Percentiles rank a stretch among this genome's conserved stretches.
These are phyloP conservation scores for Aeminium ludgeri DNA, from an alignment of 495 filamentous ascomycete genomes.

Conservation along the genomic window DNA sequence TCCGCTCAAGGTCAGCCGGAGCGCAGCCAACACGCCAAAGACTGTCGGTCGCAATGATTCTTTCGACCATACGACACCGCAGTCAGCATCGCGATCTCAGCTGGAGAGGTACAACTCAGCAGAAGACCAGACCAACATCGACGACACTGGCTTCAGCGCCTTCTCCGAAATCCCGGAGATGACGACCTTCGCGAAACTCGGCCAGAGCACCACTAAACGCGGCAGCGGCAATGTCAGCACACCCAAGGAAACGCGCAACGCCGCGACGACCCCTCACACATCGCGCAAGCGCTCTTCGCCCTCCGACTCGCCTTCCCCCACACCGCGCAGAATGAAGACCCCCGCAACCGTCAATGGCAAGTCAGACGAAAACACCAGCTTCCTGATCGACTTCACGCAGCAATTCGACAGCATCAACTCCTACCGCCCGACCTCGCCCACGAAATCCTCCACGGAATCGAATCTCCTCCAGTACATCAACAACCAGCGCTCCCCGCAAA, in stretches of 20 bases:
- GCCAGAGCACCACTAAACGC: constrained; percentile 38
- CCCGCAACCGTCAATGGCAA: constrained; percentile 19
- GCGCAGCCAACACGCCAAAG: constrained; percentile 6
- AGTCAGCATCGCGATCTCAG: neutral
- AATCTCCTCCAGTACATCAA: constrained; percentile 30
- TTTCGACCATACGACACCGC: neutral
- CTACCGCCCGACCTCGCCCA: constrained; percentile 25
- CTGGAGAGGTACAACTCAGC: neutral
- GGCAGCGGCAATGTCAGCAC: constrained; percentile 1
- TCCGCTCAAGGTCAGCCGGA: constrained; percentile 4
- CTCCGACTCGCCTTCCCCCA: constrained; percentile 39
- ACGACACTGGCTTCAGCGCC: constrained; percentile 70
- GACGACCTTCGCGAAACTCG: constrained; percentile 64
- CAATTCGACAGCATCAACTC: constrained; percentile 40
- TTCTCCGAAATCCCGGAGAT: constrained; percentile 82
- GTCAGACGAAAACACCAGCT: constrained; percentile 45
- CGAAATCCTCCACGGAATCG: constrained; percentile 27
- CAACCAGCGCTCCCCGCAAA: constrained; percentile 27
- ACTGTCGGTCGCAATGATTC: constrained; percentile 7
- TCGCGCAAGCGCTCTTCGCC: constrained; percentile 22
- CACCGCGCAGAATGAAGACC: constrained; percentile 34
- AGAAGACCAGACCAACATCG: constrained; percentile 26
- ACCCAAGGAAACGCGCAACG: constrained; percentile 18
- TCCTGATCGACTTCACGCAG: constrained; percentile 75
- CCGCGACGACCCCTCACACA: constrained; percentile 21